Evolutionary conservation across 2,329 filamentous ascomycete genomes (phyloP).

Genomic region (Sporothrix pseudoabietina): DNA sequence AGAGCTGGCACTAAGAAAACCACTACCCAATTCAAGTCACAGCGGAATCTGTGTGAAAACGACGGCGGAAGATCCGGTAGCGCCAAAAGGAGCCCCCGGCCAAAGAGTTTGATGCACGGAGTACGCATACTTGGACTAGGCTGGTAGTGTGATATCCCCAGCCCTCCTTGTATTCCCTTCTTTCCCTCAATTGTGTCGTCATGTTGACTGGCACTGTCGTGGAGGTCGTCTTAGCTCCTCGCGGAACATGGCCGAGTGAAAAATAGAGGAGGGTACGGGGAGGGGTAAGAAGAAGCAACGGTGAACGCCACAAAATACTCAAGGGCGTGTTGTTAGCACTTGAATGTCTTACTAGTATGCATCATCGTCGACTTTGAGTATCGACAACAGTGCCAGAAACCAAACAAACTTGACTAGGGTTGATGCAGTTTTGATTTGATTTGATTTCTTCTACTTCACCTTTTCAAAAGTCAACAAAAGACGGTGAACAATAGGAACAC

Average conservation of each 20-base stretch:
- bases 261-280: not conserved
- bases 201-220: not conserved
- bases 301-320: not conserved
- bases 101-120: not conserved
- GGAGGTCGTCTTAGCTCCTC: not conserved
- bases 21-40: not conserved
- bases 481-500: slow-evolving; percentile 3
- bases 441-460: not conserved
- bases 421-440: not conserved
- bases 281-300: not conserved
- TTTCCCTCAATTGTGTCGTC: not conserved
- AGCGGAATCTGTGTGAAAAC: not conserved
- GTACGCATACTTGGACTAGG: not conserved
- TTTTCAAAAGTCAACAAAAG: not conserved
- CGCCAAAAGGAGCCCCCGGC: not conserved
- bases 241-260: not conserved
- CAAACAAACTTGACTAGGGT: too few relatives aligned
- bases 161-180: not conserved
- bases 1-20: not conserved
- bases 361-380: not conserved
- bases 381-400: too few relatives aligned
- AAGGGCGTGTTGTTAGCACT: too few relatives aligned
- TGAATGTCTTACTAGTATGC: not conserved
- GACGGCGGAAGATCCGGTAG: slow-evolving; percentile 9
- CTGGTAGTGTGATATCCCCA: not conserved